Base-by-base conservation (phyloP, 164 flowering plant genomes). In the Macadamia tetraphylla region DNA sequence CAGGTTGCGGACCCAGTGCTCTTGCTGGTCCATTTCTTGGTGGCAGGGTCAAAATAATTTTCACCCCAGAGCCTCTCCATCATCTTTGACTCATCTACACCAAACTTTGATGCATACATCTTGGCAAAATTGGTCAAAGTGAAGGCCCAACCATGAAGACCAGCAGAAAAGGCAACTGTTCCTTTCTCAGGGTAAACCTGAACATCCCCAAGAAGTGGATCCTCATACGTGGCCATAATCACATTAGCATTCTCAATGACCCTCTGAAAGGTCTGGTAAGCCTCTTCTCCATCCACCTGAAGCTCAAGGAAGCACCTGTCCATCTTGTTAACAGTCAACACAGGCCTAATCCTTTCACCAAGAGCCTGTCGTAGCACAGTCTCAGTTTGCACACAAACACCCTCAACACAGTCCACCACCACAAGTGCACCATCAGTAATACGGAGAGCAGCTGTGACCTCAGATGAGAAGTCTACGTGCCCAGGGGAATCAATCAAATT, bases 401-500 rank as follows among this genome's bases (percentile, higher is more conserved):
- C 77, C 67, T 74, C 77, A n/a, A 74, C 65, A 55, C 77, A 70
- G 42, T 74, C 77, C 43, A 74, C 77, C 44, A 74, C 77, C 44
- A 74, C 73, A 61, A 74, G 77, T 31, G 77, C 77, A 42, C 77
- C 77, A 70, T 64, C 73, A 14, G 72, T 70, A 30, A 70, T 70
- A 23, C 67, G 72, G 30, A 70, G 67, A 30, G 72, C 72, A 62
- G 67, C 72, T 3, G 72, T 62, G 44, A 69, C 72, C 42, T 69
- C 72, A 23, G 72, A 69, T 1, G 72, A 76, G 46, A 76, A 76
- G 62, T 76, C 79, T 23, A 73, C 79, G 2, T 76, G 79, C 71
- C 79, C 76, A 70, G 79, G 79, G 7, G 79, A 76, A 67, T 76
- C 76, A n/a, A 76, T 76, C 8, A 76, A 71, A 44, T 76, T 76